Evolutionary conservation across 495 filamentous ascomycete genomes (phyloP).

Genomic region (Alectoria sarmentosa): DNA sequence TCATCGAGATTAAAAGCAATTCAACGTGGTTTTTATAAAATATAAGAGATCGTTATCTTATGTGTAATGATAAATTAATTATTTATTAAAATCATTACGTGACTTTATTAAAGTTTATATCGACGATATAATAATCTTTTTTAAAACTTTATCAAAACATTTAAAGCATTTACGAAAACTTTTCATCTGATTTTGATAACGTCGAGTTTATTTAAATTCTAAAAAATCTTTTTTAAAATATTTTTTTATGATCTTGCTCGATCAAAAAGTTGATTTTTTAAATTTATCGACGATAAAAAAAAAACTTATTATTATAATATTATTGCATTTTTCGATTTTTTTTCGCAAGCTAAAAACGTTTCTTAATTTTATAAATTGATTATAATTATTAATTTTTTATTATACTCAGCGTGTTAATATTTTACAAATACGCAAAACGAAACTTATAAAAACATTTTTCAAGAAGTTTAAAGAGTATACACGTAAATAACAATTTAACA

Average conservation of each 20-base stretch:
- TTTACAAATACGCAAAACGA: neutral
- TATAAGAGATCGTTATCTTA: neutral
- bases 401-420: neutral
- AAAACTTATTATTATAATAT: too few species aligned
- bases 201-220: too few species aligned
- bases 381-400: neutral
- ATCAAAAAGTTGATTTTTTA: neutral
- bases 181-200: too few species aligned
- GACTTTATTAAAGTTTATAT: too few species aligned
- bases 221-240: too few species aligned
- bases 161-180: too few species aligned
- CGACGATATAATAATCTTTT: too few species aligned
- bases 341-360: neutral
- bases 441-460: neutral
- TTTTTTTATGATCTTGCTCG: neutral
- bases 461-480: neutral
- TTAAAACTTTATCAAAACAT: too few species aligned
- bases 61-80: neutral
- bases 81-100: too few species aligned
- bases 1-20: too few species aligned
- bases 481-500: conserved; percentile 6
- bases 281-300: neutral
- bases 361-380: neutral
- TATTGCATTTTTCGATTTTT: neutral
- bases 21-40: neutral